Evolutionary conservation across 345 rosid species (phyloP), one percentile per base, ranked within the genome.

Genomic region (Hibiscus syriacus): DNA sequence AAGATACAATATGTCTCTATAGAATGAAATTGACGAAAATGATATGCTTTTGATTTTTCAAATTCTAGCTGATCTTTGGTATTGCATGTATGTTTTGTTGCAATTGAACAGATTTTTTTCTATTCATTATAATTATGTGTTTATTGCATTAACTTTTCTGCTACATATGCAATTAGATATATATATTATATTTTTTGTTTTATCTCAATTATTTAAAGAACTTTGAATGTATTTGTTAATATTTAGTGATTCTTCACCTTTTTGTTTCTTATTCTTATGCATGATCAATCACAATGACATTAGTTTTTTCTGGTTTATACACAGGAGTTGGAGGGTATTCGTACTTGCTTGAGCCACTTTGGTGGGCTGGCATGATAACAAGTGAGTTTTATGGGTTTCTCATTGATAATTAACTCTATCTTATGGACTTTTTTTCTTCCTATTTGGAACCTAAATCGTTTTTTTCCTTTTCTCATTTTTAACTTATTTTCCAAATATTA

Each of bases 351-450:
- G 97, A 92, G 86, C 98, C 98, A 73, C 90, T 90, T 55, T 92
- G 98, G 98, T 92, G 98, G 98, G 77, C 76, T 16, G 98, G 98
- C 84, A 92, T 92, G 98, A 90, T 87, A 71, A 88, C 98, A 55
- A 92, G 98, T 92, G 78, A 84, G 96, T 79, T 74, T 13, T 67
- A n/a, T n/a, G n/a, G n/a, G n/a, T n/a, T n/a, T n/a, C n/a, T n/a
- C n/a, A n/a, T n/a, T n/a, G n/a, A n/a, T n/a, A n/a, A n/a, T n/a
- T n/a, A n/a, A n/a, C n/a, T n/a, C n/a, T n/a, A n/a, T n/a, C n/a
- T n/a, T n/a, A n/a, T n/a, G n/a, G n/a, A n/a, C n/a, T n/a, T n/a
- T n/a, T n/a, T n/a, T n/a, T n/a, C n/a, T n/a, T n/a, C n/a, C n/a
- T n/a, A n/a, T n/a, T n/a, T n/a, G n/a, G n/a, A n/a, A n/a, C n/a